These are phyloP conservation scores for Leucaena leucocephala DNA, from an alignment of 306 rosid species.

Conservation along the genomic window DNA sequence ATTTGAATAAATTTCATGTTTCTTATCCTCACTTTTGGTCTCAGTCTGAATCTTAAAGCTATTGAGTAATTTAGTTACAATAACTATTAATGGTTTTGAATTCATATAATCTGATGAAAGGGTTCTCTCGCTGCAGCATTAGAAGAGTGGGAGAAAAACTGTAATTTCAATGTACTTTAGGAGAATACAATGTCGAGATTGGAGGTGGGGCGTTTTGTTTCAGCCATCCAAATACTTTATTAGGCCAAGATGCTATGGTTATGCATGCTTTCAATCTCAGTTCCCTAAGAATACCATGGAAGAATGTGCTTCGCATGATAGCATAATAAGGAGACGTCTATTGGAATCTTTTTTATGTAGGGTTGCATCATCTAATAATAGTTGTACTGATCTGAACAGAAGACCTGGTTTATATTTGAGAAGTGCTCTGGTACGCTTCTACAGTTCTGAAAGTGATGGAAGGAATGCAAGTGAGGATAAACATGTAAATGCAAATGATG, in stretches of 20 bases:
- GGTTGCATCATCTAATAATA: conserved; percentile 41
- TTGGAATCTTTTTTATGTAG: conserved; percentile 43
- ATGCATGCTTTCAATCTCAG: conserved; percentile 49
- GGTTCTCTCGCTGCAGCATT: conserved; percentile 41
- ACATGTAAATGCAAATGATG: conserved; percentile 63
- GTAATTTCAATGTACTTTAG: conserved; percentile 71
- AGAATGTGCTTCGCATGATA: conserved; percentile 43
- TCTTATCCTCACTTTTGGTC: not conserved
- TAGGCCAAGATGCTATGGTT: conserved; percentile 45
- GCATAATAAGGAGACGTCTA: conserved; percentile 49
- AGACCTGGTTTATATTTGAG: conserved; percentile 41
- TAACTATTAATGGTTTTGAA: conserved; percentile 3
- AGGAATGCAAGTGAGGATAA: conserved; percentile 80
- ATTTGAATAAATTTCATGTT: not conserved
- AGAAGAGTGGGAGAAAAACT: conserved; percentile 42
- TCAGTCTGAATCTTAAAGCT: conserved; percentile 22
- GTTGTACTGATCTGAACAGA: conserved; percentile 40
- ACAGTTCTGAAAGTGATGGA: conserved; percentile 89
- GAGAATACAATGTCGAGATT: conserved; percentile 69
- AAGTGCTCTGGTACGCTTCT: conserved; percentile 53
- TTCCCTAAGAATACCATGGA: conserved; percentile 35
- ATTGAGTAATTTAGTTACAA: conserved; percentile 2
- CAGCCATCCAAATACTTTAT: conserved; percentile 59
- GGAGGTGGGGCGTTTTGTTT: conserved; percentile 63
- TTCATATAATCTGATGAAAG: conserved; percentile 36